These are phyloP conservation scores for Atalantia buxifolia DNA, from an alignment of 345 rosid species.

Conservation along the genomic window DNA sequence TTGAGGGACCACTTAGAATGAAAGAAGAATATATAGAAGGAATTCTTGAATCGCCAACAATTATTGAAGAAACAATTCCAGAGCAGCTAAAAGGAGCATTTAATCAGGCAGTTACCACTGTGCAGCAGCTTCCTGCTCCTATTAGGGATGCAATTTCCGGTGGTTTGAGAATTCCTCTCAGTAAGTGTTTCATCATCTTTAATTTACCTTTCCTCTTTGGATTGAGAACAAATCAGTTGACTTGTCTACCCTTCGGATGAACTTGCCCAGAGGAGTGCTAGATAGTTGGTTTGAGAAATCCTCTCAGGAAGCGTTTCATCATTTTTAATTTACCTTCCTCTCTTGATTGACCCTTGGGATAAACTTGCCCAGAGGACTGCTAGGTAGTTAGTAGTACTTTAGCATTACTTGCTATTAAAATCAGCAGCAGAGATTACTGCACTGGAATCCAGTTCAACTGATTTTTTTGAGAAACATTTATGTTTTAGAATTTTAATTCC, in stretches of 20 bases:
- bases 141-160: conserved; percentile 57
- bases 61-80: conserved; percentile 82
- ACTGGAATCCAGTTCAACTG: neutral
- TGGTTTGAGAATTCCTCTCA: conserved; percentile 77
- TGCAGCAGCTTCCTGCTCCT: conserved; percentile 81
- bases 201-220: neutral
- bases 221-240: too few species aligned
- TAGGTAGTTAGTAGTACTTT: neutral
- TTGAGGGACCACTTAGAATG: conserved; percentile 96
- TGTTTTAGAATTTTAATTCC: neutral
- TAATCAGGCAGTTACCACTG: conserved; percentile 60
- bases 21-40: conserved; percentile 90
- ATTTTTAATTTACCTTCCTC: neutral
- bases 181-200: conserved; percentile 43
- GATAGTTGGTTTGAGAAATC: conserved; percentile 57
- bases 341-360: neutral
- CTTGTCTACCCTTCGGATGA: too few species aligned
- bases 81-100: conserved; percentile 74
- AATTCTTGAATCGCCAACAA: conserved; percentile 63
- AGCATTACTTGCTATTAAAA: neutral
- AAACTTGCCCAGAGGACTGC: neutral
- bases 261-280: too few species aligned
- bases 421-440: neutral
- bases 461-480: neutral
- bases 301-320: conserved; percentile 57